Evolutionary conservation across 257 asterid species (phyloP).

Genomic region (Solanum paucissectum): DNA sequence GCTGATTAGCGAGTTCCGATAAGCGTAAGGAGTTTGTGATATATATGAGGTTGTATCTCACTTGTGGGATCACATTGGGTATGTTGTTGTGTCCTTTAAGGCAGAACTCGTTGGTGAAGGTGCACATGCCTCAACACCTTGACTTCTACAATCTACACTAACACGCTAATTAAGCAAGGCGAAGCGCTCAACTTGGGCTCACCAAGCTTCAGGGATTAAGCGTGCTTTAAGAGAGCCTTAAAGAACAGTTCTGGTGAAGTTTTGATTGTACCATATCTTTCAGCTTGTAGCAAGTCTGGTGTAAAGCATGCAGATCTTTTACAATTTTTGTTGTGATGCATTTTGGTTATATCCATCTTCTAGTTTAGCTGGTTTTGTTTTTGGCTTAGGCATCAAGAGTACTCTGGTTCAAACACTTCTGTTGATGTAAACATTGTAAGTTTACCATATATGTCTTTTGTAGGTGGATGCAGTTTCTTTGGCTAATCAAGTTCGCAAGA

Average conservation of each 20-base stretch:
- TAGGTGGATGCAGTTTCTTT: conserved; percentile 81
- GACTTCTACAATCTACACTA: not conserved
- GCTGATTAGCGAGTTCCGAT: not conserved
- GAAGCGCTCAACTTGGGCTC: not conserved
- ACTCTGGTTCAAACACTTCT: not conserved
- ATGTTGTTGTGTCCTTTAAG: not conserved
- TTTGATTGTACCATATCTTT: not conserved
- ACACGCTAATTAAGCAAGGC: not conserved
- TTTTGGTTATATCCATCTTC: not conserved
- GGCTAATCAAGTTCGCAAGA: conserved; percentile 59
- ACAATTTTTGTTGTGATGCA: not conserved
- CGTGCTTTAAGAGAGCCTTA: not conserved
- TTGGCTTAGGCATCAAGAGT: not conserved
- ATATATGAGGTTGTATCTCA: not conserved
- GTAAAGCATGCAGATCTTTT: not conserved
- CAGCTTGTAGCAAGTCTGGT: not conserved
- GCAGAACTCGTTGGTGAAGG: not conserved
- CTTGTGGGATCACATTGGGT: not conserved
- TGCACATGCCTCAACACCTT: not conserved
- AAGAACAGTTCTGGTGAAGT: not conserved
- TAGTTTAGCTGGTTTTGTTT: not conserved
- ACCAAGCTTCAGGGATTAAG: not conserved
- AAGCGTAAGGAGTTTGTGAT: not conserved
- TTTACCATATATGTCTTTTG: conserved; percentile 11
- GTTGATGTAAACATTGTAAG: not conserved